A percentile compares a stretch with the other conserved stretches of the same genome.
These are phyloP conservation scores for Cytospora mali DNA, from an alignment of 2,329 filamentous ascomycete genomes.

Conservation along the genomic window DNA sequence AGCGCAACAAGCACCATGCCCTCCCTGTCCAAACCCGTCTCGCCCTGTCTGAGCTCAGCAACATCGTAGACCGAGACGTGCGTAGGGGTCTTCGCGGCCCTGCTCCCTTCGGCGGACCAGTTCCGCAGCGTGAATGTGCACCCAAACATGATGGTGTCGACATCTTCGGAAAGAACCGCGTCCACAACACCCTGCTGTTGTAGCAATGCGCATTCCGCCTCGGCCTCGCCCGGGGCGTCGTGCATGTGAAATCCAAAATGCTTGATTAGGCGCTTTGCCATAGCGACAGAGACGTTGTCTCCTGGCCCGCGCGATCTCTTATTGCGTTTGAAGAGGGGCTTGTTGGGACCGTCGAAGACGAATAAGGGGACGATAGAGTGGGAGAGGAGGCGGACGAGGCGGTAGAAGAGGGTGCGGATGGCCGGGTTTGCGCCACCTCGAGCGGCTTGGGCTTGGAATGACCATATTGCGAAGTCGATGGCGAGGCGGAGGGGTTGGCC, in stretches of 20 bases:
- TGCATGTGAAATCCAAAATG: conserved; percentile 85
- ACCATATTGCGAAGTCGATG: conserved; percentile 96
- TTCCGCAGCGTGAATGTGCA: conserved; percentile 77
- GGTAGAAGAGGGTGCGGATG: conserved; percentile 89
- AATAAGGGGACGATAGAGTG: conserved; percentile 55
- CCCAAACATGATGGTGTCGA: conserved; percentile 97
- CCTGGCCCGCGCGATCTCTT: conserved; percentile 69
- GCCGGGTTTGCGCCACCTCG: conserved; percentile 87
- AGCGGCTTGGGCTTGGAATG: conserved; percentile 87
- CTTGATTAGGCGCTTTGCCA: conserved; percentile 81
- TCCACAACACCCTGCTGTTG: conserved; percentile 84
- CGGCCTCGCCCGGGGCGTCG: conserved; percentile 89
- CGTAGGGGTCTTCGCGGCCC: conserved; percentile 70
- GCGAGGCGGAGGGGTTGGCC: conserved; percentile 80
- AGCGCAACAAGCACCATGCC: conserved; percentile 94
- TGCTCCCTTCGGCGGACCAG: conserved; percentile 74
- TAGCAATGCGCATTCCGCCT: conserved; percentile 90
- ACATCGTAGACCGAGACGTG: conserved; percentile 84
- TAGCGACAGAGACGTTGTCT: conserved; percentile 68
- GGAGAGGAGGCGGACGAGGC: conserved; percentile 63
- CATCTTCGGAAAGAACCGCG: conserved; percentile 92
- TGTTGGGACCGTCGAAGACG: conserved; percentile 55
- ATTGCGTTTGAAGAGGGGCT: conserved; percentile 80
- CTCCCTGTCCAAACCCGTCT: conserved; percentile 71
- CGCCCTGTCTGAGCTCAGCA: conserved; percentile 49